These are phyloP conservation scores for Coniella vitis DNA, from an alignment of 2,329 filamentous ascomycete genomes.

Conservation along the genomic window DNA sequence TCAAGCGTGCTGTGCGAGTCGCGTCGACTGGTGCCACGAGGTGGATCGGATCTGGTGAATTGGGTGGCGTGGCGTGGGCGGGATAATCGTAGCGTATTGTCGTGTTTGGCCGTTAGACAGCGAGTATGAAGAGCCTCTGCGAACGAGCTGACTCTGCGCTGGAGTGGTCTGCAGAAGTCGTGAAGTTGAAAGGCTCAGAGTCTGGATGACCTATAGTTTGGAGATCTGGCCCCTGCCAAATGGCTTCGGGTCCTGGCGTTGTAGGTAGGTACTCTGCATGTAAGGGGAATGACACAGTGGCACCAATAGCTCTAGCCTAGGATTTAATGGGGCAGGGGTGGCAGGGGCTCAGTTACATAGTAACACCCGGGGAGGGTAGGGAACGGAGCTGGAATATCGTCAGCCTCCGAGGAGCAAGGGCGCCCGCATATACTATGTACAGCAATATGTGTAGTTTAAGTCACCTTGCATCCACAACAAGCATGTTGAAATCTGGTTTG, in stretches of 20 bases:
- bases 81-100: background rate
- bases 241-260: background rate
- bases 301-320: slow-evolving; percentile 8
- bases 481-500: no score
- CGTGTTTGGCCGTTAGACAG: background rate
- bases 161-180: background rate
- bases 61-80: background rate
- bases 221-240: slow-evolving; percentile 16
- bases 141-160: background rate
- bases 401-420: slow-evolving; percentile 1
- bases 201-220: background rate
- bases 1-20: background rate
- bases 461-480: no score
- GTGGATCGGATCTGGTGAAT: background rate
- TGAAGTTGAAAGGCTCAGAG: background rate
- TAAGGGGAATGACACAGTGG: slow-evolving; percentile 11
- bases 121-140: background rate
- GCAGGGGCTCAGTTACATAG: background rate
- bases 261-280: background rate
- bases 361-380: background rate
- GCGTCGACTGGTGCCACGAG: background rate
- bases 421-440: no score
- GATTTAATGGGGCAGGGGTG: background rate
- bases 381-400: slow-evolving; percentile 13
- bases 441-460: no score